Evolutionary conservation across 164 flowering plant species (phyloP), one percentile per base, ranked within the genome.

Genomic region (Tetracentron sinense): DNA sequence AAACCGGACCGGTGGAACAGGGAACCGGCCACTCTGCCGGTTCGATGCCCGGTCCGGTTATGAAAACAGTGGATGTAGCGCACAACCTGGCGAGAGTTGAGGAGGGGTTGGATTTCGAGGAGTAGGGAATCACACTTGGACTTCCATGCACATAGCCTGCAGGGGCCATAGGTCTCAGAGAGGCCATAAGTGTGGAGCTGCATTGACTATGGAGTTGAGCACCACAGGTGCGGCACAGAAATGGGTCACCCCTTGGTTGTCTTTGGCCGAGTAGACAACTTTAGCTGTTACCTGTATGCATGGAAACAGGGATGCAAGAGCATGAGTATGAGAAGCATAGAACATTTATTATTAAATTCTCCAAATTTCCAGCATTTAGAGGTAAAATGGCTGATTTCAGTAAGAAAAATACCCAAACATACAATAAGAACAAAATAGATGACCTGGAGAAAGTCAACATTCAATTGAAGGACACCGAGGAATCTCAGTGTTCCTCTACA

Each of bases 161-260:
- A 85, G 19, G 98, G 98, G 1, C 98, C 98, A 61, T 85, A 86
- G 20, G 97, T 94, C 76, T 94, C 98, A 1, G 98, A 94, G 49
- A 91, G 93, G 42, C 97, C 97, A 38, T 94, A 94, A 8, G 96
- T 89, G 80, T 94, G 98, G 12, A n/a, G n/a, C n/a, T n/a, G n/a
- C n/a, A 67, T 86, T 87, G 35, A 85, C 83, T 10, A 94, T 75
- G 70, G 81, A 56, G 79, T 91, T 94, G 61, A 94, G 96, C 19
- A 94, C 98, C 49, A 91, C 90, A 21, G 98, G 98, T 7, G 98
- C 98, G 7, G 95, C 98, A 77, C 95, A 89, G 78, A 94, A 91
- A 76, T 94, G 95, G 26, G 96, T 91, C 55, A 91, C 97, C 5
- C 85, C 82, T 12, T 81, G 72, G 25, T 81, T 65, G 27, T 86